phyloP scores from a whole-genome alignment of 2,329 filamentous ascomycete species.

The Paecilomyces niveus region DNA sequence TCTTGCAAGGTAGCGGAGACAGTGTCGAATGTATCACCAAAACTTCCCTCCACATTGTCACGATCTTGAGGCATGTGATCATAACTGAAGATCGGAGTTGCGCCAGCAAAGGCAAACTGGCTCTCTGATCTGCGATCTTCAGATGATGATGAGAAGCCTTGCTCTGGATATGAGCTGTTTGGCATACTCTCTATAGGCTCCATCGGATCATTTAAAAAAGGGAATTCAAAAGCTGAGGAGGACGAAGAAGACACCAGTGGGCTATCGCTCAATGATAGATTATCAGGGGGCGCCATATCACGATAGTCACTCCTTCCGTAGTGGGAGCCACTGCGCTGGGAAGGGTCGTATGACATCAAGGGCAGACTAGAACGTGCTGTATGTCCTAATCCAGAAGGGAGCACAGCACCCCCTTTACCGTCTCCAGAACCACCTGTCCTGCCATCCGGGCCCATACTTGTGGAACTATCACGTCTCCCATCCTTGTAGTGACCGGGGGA shows the following conservation, averaged over 20 bases:
- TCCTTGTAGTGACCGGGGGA: slow-evolving; percentile 76
- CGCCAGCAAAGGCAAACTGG: slow-evolving; percentile 11
- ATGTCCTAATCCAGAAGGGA: slow-evolving; percentile 24
- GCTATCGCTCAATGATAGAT: slow-evolving; percentile 31
- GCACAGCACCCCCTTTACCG: slow-evolving; percentile 17
- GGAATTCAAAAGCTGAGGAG: slow-evolving; percentile 31
- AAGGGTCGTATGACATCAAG: slow-evolving; percentile 28
- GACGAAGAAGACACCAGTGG: slow-evolving; percentile 33
- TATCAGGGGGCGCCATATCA: slow-evolving; percentile 27
- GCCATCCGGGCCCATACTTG: slow-evolving; percentile 63
- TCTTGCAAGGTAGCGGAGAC: slow-evolving; percentile 23
- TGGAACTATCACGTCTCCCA: slow-evolving; percentile 59
- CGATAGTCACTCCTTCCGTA: slow-evolving; percentile 29
- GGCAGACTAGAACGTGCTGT: slow-evolving; percentile 23
- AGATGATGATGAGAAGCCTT: slow-evolving; percentile 16
- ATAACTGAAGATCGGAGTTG: slow-evolving; percentile 21
- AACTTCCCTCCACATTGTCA: slow-evolving; percentile 16
- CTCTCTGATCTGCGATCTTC: slow-evolving; percentile 8
- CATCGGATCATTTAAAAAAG: slow-evolving; percentile 31
- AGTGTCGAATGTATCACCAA: slow-evolving; percentile 23
- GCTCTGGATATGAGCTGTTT: slow-evolving; percentile 27
- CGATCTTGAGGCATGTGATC: slow-evolving; percentile 14
- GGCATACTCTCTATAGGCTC: slow-evolving; percentile 34
- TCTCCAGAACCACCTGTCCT: slow-evolving; percentile 43
- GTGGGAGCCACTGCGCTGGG: slow-evolving; percentile 22